A percentile compares a stretch with the other conserved stretches of the same genome.
Evolutionary conservation across 2,329 filamentous ascomycete species (phyloP).

Genomic region (Macroventuria anomochaeta): DNA sequence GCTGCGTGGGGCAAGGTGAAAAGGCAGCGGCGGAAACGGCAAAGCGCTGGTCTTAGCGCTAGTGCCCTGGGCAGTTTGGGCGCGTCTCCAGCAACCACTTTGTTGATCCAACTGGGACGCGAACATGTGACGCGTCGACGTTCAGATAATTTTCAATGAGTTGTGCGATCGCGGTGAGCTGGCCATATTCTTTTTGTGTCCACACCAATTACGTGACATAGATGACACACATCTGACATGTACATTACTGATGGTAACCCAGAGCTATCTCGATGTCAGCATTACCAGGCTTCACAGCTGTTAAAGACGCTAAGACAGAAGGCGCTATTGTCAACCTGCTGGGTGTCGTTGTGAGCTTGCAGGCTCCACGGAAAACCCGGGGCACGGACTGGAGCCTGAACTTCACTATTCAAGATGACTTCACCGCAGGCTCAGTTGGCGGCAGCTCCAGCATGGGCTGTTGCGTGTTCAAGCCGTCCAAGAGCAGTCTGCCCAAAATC

Average conservation of each 20-base stretch:
- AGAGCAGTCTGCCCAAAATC: conserved; percentile 53
- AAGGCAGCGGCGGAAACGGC: conserved; percentile 43
- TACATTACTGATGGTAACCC: background rate
- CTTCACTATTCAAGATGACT: conserved; percentile 51
- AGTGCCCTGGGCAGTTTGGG: conserved; percentile 16
- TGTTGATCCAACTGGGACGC: background rate
- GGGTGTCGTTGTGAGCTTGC: conserved; percentile 73
- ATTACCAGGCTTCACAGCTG: conserved; percentile 51
- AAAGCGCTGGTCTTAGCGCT: conserved; percentile 32
- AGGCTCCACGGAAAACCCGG: conserved; percentile 58
- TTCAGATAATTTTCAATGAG: background rate
- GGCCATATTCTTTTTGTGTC: background rate
- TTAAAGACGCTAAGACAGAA: conserved; percentile 49
- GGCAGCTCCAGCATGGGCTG: conserved; percentile 26
- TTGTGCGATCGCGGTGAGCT: background rate
- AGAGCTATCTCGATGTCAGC: conserved; percentile 2
- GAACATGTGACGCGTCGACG: conserved; percentile 14
- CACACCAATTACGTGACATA: too few species aligned
- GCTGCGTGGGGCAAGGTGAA: conserved; percentile 44
- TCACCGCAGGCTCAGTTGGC: conserved; percentile 23
- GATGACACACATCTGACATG: background rate
- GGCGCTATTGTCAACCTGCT: conserved; percentile 62
- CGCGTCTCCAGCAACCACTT: conserved; percentile 25
- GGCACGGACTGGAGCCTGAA: conserved; percentile 57
- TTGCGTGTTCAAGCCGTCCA: conserved; percentile 32